phyloP scores from a whole-genome alignment of 331 rosid species.

The Quercus phellos region DNA sequence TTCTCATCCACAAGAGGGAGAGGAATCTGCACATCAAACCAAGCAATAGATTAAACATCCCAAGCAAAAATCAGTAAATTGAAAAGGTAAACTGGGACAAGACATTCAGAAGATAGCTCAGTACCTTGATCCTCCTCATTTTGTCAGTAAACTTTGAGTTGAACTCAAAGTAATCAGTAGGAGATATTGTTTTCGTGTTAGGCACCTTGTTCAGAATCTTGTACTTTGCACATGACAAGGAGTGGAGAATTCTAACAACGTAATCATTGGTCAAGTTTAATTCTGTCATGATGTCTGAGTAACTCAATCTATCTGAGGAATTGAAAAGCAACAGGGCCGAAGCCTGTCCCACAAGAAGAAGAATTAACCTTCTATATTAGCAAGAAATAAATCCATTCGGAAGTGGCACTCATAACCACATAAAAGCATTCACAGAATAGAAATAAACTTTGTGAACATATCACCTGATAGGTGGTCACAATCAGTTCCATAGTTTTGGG shows the following conservation, averaged over 20 bases:
- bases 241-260: slow-evolving; percentile 84
- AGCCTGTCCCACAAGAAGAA: slow-evolving; percentile 49
- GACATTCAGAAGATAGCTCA: neutral
- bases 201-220: slow-evolving; percentile 90
- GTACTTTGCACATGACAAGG: slow-evolving; percentile 92
- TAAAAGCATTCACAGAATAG: neutral
- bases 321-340: slow-evolving; percentile 83
- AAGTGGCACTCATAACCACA: slow-evolving; percentile 1
- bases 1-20: slow-evolving; percentile 39
- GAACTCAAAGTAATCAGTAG: slow-evolving; percentile 79
- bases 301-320: slow-evolving; percentile 76
- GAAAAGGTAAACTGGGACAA: neutral
- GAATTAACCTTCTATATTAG: neutral
- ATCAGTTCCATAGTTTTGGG: slow-evolving; percentile 85
- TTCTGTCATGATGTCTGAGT: slow-evolving; percentile 82
- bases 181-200: slow-evolving; percentile 60
- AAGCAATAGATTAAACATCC: neutral
- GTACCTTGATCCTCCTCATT: slow-evolving; percentile 97
- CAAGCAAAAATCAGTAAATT: neutral
- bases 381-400: slow-evolving; percentile 14
- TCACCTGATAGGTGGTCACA: slow-evolving; percentile 95
- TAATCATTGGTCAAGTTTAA: slow-evolving; percentile 81
- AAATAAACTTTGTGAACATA: neutral
- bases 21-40: slow-evolving; percentile 38
- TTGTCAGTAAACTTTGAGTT: slow-evolving; percentile 87